phyloP scores from a whole-genome alignment of 2,329 filamentous ascomycete species.

The Bipolaris oryzae region DNA sequence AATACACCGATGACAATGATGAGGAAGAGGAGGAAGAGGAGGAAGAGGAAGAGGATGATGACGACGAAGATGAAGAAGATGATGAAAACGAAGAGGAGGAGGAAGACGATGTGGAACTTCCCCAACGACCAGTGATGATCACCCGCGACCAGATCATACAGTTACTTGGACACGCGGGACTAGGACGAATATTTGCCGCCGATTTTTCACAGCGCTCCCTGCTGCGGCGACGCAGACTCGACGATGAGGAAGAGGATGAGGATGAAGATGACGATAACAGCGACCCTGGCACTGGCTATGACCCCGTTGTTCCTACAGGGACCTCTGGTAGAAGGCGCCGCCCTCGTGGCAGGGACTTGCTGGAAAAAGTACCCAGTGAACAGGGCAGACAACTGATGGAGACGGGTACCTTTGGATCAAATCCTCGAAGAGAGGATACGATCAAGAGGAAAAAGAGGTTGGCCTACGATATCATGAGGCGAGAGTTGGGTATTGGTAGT shows the following conservation, averaged over 20 bases:
- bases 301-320: conserved; percentile 40
- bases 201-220: conserved; percentile 32
- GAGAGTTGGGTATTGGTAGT: conserved; percentile 76
- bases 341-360: conserved; percentile 58
- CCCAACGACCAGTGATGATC: conserved; percentile 46
- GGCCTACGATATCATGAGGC: conserved; percentile 74
- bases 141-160: conserved; percentile 60
- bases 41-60: conserved; percentile 6
- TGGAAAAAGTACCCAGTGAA: conserved; percentile 84
- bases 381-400: conserved; percentile 79
- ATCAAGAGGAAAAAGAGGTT: conserved; percentile 66
- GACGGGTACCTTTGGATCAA: conserved; percentile 78
- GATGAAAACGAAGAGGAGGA: conserved; percentile 27
- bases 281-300: conserved; percentile 44
- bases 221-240: conserved; percentile 24
- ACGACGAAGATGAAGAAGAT: conserved; percentile 46
- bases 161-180: conserved; percentile 59
- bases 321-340: conserved; percentile 48
- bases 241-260: conserved; percentile 47
- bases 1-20: conserved; percentile 48
- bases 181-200: conserved; percentile 58
- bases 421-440: conserved; percentile 58
- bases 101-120: conserved; percentile 18
- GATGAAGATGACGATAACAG: conserved; percentile 51
- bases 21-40: conserved; percentile 42